These are phyloP conservation scores for Petrea volubilis DNA, from an alignment of 257 asterid genomes.

Conservation along the genomic window DNA sequence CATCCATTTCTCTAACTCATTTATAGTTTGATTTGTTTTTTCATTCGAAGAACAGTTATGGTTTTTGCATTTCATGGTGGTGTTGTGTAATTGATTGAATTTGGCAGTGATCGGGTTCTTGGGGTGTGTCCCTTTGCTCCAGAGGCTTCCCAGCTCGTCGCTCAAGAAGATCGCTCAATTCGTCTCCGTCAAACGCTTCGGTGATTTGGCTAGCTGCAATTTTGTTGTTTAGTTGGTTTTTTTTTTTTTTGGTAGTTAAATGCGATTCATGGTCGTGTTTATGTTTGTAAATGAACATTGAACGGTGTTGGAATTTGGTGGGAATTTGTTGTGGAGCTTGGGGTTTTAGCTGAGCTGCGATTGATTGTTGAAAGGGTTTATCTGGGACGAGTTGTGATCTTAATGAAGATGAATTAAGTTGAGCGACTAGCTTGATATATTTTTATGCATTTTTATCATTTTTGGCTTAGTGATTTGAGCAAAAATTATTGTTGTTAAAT, in stretches of 20 bases:
- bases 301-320: neutral
- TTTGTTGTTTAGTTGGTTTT: neutral
- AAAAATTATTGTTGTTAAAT: neutral
- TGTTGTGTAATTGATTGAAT: neutral
- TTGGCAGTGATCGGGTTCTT: conserved; percentile 79
- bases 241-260: neutral
- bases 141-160: conserved; percentile 82
- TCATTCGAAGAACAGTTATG: neutral
- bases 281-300: neutral
- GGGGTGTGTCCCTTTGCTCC: conserved; percentile 90
- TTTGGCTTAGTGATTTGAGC: neutral
- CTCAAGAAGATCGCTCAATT: conserved; percentile 68
- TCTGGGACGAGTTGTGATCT: neutral
- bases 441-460: neutral
- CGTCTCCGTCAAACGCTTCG: conserved; percentile 59
- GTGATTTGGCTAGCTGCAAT: conserved; percentile 31
- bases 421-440: conserved; percentile 4
- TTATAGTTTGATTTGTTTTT: neutral
- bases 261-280: neutral
- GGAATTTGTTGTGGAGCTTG: neutral
- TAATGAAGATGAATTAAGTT: neutral
- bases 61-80: neutral
- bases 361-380: neutral
- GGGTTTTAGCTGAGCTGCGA: neutral
- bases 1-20: neutral